Conservation (phyloP, 2,329 filamentous ascomycete species). For the Fusarium pseudograminearum region DNA sequence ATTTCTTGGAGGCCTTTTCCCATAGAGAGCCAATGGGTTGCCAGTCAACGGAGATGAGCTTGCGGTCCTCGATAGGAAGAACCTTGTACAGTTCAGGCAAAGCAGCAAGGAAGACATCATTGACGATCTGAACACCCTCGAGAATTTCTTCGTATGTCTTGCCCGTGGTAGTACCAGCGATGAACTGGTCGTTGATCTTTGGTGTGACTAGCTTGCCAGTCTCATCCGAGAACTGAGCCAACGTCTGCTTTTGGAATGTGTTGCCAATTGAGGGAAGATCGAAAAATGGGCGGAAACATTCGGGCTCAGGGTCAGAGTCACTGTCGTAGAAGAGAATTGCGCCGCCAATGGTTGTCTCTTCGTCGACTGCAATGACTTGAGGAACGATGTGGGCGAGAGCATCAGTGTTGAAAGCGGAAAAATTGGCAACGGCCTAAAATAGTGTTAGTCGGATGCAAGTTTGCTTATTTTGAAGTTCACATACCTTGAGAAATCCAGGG, state of each 20-base stretch:
- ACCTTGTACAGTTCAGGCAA: slow-evolving; percentile 17
- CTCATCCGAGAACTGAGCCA: slow-evolving; percentile 24
- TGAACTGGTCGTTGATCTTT: slow-evolving; percentile 35
- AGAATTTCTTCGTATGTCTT: slow-evolving; percentile 30
- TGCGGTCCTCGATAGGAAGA: slow-evolving; percentile 17
- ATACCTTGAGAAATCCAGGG: slow-evolving; percentile 19
- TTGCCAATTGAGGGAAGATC: slow-evolving; percentile 23
- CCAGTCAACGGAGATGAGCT: slow-evolving; percentile 31
- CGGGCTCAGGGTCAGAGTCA: slow-evolving; percentile 19
- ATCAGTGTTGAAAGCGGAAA: slow-evolving; percentile 32
- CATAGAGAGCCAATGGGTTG: slow-evolving; percentile 29
- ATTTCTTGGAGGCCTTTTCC: slow-evolving; percentile 16
- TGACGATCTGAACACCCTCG: slow-evolving; percentile 6
- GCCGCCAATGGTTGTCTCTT: slow-evolving; percentile 23
- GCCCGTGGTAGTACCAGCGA: slow-evolving; percentile 22
- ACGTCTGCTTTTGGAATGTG: slow-evolving; percentile 24
- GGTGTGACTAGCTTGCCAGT: slow-evolving; percentile 24
- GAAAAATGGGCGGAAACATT: slow-evolving; percentile 33
- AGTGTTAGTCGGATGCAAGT: neutral
- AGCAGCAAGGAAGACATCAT: slow-evolving; percentile 22
- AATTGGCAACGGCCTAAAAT: slow-evolving; percentile 27
- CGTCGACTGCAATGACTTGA: slow-evolving; percentile 26
- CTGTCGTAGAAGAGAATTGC: slow-evolving; percentile 37
- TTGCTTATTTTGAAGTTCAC: accelerated
- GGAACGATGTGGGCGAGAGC: slow-evolving; percentile 34